These are phyloP conservation scores for Claviceps sorghi DNA, from an alignment of 2,329 filamentous ascomycete genomes.

Conservation along the genomic window DNA sequence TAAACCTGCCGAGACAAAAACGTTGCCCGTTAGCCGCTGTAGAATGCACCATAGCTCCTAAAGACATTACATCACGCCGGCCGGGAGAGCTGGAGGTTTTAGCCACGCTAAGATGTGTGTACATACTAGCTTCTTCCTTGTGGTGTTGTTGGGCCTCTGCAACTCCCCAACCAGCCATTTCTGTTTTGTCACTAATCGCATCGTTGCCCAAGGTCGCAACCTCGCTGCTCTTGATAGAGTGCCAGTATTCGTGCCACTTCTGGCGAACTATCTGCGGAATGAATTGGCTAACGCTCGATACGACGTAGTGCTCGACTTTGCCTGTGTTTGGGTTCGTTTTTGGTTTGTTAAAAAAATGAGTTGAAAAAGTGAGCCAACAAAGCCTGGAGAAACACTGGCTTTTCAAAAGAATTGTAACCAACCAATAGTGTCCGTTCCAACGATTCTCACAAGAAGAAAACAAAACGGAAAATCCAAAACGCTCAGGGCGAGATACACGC, in stretches of 20 bases:
- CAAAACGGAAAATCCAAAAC: conserved; percentile 90
- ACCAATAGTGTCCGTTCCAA: conserved; percentile 80
- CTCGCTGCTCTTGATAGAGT: conserved; percentile 31
- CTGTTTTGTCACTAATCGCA: conserved; percentile 29
- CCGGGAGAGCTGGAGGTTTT: not conserved
- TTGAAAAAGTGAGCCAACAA: not conserved
- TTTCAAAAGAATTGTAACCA: conserved; percentile 13
- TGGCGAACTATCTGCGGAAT: conserved; percentile 47
- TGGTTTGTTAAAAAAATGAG: not conserved
- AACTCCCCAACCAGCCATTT: conserved; percentile 45
- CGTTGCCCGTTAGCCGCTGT: conserved; percentile 10
- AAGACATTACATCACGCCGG: not conserved
- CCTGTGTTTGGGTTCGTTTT: conserved; percentile 23
- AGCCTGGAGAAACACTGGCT: not conserved
- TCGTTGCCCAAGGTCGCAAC: conserved; percentile 27
- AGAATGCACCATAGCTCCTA: not conserved
- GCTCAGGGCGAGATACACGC: conserved; percentile 75
- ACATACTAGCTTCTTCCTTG: conserved; percentile 61
- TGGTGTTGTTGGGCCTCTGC: conserved; percentile 47
- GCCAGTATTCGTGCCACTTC: conserved; percentile 34
- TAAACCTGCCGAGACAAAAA: conserved; percentile 29
- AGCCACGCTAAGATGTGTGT: not conserved
- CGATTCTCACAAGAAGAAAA: conserved; percentile 68
- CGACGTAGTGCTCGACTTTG: conserved; percentile 50
- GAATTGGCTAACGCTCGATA: conserved; percentile 41